Base-by-base conservation (phyloP, 352 stramenopile species). In the Peronosclerospora sorghi region DNA sequence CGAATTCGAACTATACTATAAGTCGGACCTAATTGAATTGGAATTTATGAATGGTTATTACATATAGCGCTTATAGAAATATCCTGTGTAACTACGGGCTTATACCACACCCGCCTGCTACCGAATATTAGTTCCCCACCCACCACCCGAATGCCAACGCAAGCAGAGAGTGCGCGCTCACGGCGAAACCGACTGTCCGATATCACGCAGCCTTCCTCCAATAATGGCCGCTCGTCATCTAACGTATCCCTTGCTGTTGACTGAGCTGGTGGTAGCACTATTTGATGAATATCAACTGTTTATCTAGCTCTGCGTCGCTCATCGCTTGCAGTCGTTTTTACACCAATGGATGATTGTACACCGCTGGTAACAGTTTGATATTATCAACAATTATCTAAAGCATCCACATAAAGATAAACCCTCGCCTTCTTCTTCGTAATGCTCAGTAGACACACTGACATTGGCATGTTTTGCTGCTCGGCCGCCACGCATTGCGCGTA, bases 131-230 rank as follows among this genome's bases (percentile, higher is more conserved):
- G n/a, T n/a, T n/a, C n/a, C n/a, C n/a, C n/a, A n/a, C n/a, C n/a
- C n/a, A n/a, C n/a, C n/a, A n/a, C n/a, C n/a, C n/a, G n/a, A n/a
- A n/a, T n/a, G n/a, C n/a, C n/a, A n/a, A n/a, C n/a, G n/a, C n/a
- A n/a, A n/a, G n/a, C n/a, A n/a, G n/a, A n/a, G n/a, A n/a, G n/a
- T n/a, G n/a, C n/a, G n/a, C n/a, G n/a, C n/a, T n/a, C n/a, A n/a
- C n/a, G n/a, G n/a, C n/a, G n/a, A n/a, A n/a, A n/a, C n/a, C n/a
- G n/a, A n/a, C n/a, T n/a, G n/a, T 79, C 61, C 1, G 70, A 64
- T 19, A 87, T 83, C 14, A 75, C 50, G 41, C 56, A 73, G 12
- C 83, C 75, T 42, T 74, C 62, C 8, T 85, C 75, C 20, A 69
- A 21, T 12, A 85, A 32, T 10, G 72, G 68, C 13, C 73, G 52